phyloP scores from a whole-genome alignment of 169 alveolate species.

The Cyclospora cayetanensis region DNA sequence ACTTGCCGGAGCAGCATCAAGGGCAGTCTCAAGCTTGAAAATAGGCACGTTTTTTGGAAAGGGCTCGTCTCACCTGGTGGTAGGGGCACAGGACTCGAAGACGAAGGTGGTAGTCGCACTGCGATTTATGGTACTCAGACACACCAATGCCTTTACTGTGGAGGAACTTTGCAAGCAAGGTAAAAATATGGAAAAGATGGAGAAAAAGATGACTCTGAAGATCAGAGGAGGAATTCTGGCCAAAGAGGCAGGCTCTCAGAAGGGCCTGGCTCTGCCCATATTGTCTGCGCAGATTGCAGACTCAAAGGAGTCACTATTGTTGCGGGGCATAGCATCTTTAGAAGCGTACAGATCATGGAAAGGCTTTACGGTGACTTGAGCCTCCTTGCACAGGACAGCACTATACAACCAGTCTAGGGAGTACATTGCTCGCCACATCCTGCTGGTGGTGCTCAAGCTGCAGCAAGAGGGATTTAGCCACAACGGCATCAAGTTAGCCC shows the following conservation, averaged over 20 bases:
- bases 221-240: slow-evolving; percentile 24
- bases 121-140: too few species aligned
- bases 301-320: not conserved
- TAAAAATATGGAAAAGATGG: too few species aligned
- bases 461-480: slow-evolving; percentile 35
- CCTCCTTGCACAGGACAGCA: not conserved
- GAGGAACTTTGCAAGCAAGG: too few species aligned
- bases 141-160: too few species aligned
- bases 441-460: not conserved
- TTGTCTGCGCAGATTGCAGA: slow-evolving; percentile 8
- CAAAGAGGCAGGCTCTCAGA: slow-evolving; percentile 3
- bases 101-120: too few species aligned
- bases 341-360: slow-evolving; percentile 8
- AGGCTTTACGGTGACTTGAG: not conserved
- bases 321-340: not conserved
- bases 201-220: too few species aligned
- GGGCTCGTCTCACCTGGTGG: not conserved
- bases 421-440: not conserved
- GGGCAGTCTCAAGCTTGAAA: not conserved
- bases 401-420: not conserved
- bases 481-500: slow-evolving; percentile 34
- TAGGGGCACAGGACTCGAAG: not conserved
- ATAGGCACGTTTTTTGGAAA: not conserved
- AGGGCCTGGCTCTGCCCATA: slow-evolving; percentile 17
- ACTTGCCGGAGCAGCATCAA: not conserved